Conservation (phyloP, 176 grass and related monocot genomes). For the Oryza meridionalis region DNA sequence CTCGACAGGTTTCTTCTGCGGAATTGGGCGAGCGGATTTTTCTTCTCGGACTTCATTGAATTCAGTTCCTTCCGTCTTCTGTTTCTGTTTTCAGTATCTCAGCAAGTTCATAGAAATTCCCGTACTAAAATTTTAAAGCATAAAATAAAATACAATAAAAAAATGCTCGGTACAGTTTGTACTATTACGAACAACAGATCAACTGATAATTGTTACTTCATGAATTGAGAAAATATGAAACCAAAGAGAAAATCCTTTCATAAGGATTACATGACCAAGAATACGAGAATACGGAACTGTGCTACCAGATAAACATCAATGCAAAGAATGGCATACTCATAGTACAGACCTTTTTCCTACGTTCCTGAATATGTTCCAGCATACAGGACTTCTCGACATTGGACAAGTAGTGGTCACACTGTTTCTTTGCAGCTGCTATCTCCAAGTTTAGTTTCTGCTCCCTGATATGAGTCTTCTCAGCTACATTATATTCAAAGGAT, state of each 20-base stretch:
- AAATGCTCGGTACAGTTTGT: neutral
- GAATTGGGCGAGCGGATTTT: conserved; percentile 54
- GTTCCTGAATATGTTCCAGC: conserved; percentile 71
- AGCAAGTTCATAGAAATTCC: conserved; percentile 24
- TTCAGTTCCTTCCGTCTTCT: conserved; percentile 60
- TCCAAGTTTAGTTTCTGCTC: conserved; percentile 90
- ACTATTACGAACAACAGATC: conserved; percentile 8
- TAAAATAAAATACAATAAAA: neutral
- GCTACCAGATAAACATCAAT: conserved; percentile 9
- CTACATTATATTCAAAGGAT: conserved; percentile 51
- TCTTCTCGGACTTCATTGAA: conserved; percentile 21
- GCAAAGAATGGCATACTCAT: neutral
- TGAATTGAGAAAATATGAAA: neutral
- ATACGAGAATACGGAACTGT: neutral
- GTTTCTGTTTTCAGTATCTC: conserved; percentile 60
- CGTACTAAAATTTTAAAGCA: conserved; percentile 12
- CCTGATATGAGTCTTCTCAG: conserved; percentile 67
- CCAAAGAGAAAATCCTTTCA: neutral
- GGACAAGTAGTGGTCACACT: conserved; percentile 83
- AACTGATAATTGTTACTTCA: neutral
- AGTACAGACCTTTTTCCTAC: conserved; percentile 66
- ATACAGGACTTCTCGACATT: conserved; percentile 68
- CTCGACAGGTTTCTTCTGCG: conserved; percentile 62
- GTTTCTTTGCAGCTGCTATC: conserved; percentile 92
- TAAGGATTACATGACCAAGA: neutral